Evolutionary conservation across 805 yeast genomes (phyloP).

Genomic region (Zygosaccharomyces gambellarensis): DNA sequence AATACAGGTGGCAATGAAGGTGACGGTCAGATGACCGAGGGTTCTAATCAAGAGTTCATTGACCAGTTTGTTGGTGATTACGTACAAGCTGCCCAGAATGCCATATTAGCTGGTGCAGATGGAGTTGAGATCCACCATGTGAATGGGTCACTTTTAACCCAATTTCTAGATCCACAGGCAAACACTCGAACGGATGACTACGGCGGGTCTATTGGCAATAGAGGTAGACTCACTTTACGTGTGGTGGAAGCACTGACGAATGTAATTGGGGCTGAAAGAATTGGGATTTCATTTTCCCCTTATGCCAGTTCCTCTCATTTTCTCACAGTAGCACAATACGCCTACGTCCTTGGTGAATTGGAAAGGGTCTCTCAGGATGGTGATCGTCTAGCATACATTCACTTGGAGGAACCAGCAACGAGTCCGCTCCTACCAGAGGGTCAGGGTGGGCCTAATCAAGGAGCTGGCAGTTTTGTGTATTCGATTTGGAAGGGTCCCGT

Average conservation of each 20-base stretch:
- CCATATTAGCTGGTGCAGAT: constrained; percentile 39
- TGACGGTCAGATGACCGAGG: constrained; percentile 30
- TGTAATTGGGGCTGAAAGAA: constrained; percentile 45
- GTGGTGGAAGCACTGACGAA: constrained; percentile 44
- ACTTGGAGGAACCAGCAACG: constrained; percentile 38
- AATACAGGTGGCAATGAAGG: constrained; percentile 37
- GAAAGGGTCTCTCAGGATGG: constrained; percentile 32
- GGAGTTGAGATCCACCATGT: constrained; percentile 62
- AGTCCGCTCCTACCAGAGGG: constrained; percentile 13
- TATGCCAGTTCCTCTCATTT: constrained; percentile 21
- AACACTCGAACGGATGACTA: constrained; percentile 45
- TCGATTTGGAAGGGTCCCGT: constrained; percentile 39
- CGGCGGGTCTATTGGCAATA: constrained; percentile 46
- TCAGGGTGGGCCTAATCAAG: constrained; percentile 20
- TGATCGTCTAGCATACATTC: constrained; percentile 36
- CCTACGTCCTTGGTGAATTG: constrained; percentile 37
- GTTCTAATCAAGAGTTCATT: constrained; percentile 31
- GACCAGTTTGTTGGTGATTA: constrained; percentile 38
- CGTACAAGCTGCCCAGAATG: constrained; percentile 39
- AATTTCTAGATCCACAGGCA: constrained; percentile 44
- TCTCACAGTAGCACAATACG: constrained; percentile 29
- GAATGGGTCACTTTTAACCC: constrained; percentile 55
- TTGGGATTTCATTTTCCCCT: constrained; percentile 46
- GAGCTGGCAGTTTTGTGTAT: constrained; percentile 32
- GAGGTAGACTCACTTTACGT: constrained; percentile 40